These are phyloP conservation scores for Didymella pinodella DNA, from an alignment of 2,329 filamentous ascomycete species.

Conservation along the genomic window DNA sequence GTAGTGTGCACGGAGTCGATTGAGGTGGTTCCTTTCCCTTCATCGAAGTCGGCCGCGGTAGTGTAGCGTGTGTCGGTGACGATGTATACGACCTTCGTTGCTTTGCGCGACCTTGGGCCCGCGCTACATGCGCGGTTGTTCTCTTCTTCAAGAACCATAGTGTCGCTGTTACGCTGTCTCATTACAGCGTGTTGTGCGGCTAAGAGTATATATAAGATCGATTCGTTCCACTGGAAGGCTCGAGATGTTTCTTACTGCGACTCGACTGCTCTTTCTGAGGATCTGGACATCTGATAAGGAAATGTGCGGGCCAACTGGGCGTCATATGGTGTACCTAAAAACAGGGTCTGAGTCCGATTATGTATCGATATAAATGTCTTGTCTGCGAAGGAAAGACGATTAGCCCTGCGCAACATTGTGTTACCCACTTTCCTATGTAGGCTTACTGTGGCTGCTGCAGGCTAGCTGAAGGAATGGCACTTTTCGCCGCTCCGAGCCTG, in stretches of 20 bases:
- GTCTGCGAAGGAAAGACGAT: not conserved
- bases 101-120: constrained; percentile 8
- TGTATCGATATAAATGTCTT: constrained; percentile 1
- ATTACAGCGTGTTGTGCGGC: not conserved
- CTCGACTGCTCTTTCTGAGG: not conserved
- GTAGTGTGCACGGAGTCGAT: constrained; percentile 35
- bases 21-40: constrained; percentile 27
- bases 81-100: constrained; percentile 28
- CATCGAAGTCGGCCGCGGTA: constrained; percentile 26
- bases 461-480: constrained; percentile 2
- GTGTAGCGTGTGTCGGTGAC: constrained; percentile 35
- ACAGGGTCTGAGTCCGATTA: not conserved
- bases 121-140: not conserved
- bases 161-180: not conserved
- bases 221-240: not conserved
- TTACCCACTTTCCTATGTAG: not conserved
- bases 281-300: constrained; percentile 5
- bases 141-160: constrained; percentile 7
- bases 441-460: constrained; percentile 19
- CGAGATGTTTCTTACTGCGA: constrained; percentile 4
- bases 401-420: constrained; percentile 3
- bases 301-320: not conserved
- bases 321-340: constrained; percentile 11
- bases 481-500: constrained; percentile 3
- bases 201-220: not conserved